Evolutionary conservation across 2,329 filamentous ascomycete species (phyloP).

Genomic region (Ceratocystis ficicola): DNA sequence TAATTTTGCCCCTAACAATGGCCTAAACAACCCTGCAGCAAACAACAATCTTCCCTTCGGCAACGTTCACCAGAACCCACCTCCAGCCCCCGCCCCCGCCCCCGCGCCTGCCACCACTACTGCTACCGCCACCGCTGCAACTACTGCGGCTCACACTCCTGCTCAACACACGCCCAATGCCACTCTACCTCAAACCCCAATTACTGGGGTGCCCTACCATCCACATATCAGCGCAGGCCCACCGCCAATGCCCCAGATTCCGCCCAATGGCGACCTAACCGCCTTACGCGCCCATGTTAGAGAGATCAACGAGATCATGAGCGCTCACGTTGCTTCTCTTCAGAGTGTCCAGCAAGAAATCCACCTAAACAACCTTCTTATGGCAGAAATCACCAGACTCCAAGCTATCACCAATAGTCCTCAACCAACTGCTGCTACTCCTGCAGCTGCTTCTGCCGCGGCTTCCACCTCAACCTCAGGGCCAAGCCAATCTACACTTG

Average conservation of each 20-base stretch:
- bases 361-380: conserved; percentile 52
- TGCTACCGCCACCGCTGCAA: not conserved
- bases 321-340: conserved; percentile 27
- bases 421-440: conserved; percentile 32
- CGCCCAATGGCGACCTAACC: conserved; percentile 17
- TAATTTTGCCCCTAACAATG: conserved; percentile 8
- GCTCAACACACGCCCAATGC: conserved; percentile 1
- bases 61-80: not conserved
- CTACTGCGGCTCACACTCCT: not conserved
- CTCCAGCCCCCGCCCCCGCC: not conserved
- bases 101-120: too few relatives aligned
- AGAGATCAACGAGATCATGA: conserved; percentile 24
- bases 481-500: conserved; percentile 13
- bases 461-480: conserved; percentile 34
- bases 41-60: conserved; percentile 5
- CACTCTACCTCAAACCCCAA: conserved; percentile 12
- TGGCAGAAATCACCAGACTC: conserved; percentile 43
- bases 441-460: conserved; percentile 43
- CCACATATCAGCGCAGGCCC: not conserved
- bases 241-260: conserved; percentile 8
- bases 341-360: conserved; percentile 54
- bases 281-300: conserved; percentile 25
- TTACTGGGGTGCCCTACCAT: not conserved
- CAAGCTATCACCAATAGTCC: conserved; percentile 32
- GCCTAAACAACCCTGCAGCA: not conserved